Evolutionary conservation across 345 rosid genomes (phyloP).

Genomic region (Eucalyptus guilfoylei): DNA sequence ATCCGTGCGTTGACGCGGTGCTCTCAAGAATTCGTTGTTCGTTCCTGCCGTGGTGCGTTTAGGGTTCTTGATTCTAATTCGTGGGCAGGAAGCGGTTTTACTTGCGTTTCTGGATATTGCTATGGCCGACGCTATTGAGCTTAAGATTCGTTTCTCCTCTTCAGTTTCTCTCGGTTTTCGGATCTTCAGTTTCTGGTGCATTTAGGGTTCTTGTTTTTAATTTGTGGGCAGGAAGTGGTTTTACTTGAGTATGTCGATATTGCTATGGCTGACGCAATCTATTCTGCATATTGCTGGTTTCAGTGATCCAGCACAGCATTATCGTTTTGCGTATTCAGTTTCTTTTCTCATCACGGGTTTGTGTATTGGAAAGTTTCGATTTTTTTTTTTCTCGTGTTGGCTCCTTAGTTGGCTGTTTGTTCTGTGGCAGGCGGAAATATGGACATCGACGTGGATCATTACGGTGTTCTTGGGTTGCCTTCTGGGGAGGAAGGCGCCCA

Average conservation of each 20-base stretch:
- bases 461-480: constrained; percentile 62
- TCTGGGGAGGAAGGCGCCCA: constrained; percentile 83
- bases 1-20: background rate
- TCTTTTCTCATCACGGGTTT: background rate
- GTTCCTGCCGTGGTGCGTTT: background rate
- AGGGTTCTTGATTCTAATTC: background rate
- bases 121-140: background rate
- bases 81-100: background rate
- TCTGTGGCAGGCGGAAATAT: background rate
- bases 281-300: background rate
- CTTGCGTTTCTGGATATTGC: background rate
- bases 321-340: background rate
- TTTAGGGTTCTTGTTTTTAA: background rate
- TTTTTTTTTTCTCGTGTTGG: background rate
- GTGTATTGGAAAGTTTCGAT: background rate
- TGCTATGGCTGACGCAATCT: background rate
- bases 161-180: background rate
- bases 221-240: background rate
- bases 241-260: background rate
- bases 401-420: background rate
- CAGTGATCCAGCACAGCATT: background rate
- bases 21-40: background rate
- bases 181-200: background rate
- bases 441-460: constrained; percentile 66
- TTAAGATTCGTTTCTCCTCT: background rate